These are phyloP conservation scores for Arthroderma uncinatum DNA, from an alignment of 2,329 filamentous ascomycete species.

Conservation along the genomic window DNA sequence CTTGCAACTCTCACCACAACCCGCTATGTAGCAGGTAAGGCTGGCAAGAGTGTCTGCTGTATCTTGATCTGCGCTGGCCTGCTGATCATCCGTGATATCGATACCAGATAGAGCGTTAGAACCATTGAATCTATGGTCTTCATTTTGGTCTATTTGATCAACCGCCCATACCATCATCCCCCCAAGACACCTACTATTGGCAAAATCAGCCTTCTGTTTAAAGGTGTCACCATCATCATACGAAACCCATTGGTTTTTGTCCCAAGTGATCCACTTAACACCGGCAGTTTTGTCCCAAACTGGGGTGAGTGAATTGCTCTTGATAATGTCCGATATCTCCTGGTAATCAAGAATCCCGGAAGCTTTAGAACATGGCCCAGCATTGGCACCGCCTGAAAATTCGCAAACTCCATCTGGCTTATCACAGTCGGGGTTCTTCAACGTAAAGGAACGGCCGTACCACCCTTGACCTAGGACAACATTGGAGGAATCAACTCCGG, in stretches of 20 bases:
- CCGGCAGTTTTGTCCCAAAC: constrained; percentile 20
- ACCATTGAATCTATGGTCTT: no score
- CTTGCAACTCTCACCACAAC: no score
- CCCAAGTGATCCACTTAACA: constrained; percentile 20
- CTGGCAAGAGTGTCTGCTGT: no score
- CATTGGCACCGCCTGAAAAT: constrained; percentile 16
- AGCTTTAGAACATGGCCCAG: constrained; percentile 22
- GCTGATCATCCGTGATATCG: no score
- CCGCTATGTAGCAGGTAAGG: no score
- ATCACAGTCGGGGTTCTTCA: constrained; percentile 14
- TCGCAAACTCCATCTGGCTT: constrained; percentile 18
- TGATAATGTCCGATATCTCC: constrained; percentile 26
- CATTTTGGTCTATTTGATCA: no score
- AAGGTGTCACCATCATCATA: constrained; percentile 29
- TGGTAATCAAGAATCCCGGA: constrained; percentile 19
- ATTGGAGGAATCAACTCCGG: constrained; percentile 30
- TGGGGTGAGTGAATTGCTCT: background rate
- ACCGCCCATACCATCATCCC: constrained; percentile 14
- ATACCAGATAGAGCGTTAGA: no score
- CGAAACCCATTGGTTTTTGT: constrained; percentile 22
- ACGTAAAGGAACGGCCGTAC: constrained; percentile 38
- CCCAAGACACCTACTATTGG: constrained; percentile 23
- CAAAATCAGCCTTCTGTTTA: constrained; percentile 25
- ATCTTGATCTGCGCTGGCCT: no score
- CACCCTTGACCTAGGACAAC: constrained; percentile 38